Evolutionary conservation across 306 rosid genomes (phyloP), one percentile per base, ranked within the genome.

Genomic region (Inga laurina): DNA sequence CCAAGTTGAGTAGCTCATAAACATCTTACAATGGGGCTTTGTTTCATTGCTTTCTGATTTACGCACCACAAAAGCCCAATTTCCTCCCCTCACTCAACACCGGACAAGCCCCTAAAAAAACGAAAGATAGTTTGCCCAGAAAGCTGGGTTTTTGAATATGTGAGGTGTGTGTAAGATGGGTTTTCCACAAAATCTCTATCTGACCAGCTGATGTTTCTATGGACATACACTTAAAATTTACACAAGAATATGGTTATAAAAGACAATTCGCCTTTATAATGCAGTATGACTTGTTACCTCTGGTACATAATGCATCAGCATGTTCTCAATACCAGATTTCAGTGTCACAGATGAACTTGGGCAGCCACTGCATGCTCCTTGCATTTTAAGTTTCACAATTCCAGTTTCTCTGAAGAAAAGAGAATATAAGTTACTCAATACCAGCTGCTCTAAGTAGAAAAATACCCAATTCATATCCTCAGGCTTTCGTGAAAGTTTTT

Each of bases 331-430:
- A 94, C 99, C 99, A 30, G 99, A 93, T 87, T 96, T 96, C 82
- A 96, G 90, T 62, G 98, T 96, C 83, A 96, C 99, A 2, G 99
- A 88, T 61, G 99, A 96, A 88, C 99, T 96, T 70, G 99, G 99
- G 91, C 99, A 96, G 90, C 99, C 99, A 81, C 98, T 94, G 72
- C 98, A 94, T 34, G 98, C 98, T 82, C 98, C 98, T 92, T 96
- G 99, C 99, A 96, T 93, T 85, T 74, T 85, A 82, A 96, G 90
- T 82, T 89, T 96, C 32, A 96, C 99, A 59, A 90, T 86, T 67
- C 98, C 98, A 74, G 97, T 86, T 71, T 96, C 99, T 82, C 99
- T 96, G 81, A 71, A 85, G 68, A 81, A 75, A 83, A 21, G 81
- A 82, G 51, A 52, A 46, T 24, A 52, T n/a, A 52, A 16, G 44